Evolutionary conservation across 495 filamentous ascomycete species (phyloP).

Genomic region (Penicillium arizonense): DNA sequence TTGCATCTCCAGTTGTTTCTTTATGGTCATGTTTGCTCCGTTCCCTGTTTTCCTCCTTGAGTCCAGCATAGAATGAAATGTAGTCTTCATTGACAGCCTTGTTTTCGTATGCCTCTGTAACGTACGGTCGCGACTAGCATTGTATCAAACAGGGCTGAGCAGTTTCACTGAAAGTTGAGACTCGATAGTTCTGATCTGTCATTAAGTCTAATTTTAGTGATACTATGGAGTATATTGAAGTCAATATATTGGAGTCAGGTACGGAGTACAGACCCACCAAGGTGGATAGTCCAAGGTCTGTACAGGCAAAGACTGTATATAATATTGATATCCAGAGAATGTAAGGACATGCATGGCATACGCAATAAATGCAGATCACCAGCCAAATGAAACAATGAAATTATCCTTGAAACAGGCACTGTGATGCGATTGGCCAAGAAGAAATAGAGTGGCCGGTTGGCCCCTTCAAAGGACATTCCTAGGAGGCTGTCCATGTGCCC

Average conservation of each 20-base stretch:
- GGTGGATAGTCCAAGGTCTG: no score
- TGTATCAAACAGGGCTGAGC: no score
- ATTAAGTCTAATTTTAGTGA: neutral
- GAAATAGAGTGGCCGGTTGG: constrained; percentile 8
- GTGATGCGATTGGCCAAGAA: neutral
- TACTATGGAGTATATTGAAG: neutral
- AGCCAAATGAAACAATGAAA: neutral
- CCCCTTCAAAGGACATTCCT: constrained; percentile 2
- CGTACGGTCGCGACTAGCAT: no score
- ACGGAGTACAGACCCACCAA: no score
- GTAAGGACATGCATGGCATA: no score
- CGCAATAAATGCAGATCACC: no score
- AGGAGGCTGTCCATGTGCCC: no score
- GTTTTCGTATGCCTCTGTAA: neutral
- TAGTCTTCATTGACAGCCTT: constrained; percentile 23
- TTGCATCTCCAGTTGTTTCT: constrained; percentile 3
- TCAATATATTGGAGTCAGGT: no score
- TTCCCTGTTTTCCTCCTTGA: neutral
- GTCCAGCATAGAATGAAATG: constrained; percentile 25
- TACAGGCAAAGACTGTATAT: no score
- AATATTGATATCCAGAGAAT: no score
- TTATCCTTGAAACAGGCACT: constrained; percentile 3
- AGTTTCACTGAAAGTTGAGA: no score
- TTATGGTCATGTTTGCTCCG: neutral
- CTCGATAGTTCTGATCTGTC: no score